Evolutionary conservation across 768 basidiomycete species (phyloP).

Genomic region (Pseudohyphozyma bogoriensis): DNA sequence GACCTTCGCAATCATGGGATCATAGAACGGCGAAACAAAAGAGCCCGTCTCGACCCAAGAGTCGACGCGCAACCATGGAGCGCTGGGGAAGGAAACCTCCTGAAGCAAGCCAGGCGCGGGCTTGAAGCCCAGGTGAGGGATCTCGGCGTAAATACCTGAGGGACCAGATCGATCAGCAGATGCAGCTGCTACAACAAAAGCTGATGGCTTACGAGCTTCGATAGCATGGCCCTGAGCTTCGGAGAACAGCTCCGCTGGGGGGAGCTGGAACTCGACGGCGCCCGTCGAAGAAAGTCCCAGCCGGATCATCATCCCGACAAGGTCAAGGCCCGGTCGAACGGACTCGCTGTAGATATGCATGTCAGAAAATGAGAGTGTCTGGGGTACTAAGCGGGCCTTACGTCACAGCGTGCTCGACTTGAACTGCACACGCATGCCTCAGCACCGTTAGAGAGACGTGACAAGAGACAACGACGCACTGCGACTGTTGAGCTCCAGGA

Average conservation of each 20-base stretch:
- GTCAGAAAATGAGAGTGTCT: too few relatives aligned
- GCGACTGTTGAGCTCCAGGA: slow-evolving; percentile 63
- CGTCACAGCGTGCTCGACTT: slow-evolving; percentile 60
- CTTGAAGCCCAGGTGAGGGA: slow-evolving; percentile 49
- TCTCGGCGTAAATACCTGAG: slow-evolving; percentile 52
- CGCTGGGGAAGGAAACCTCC: slow-evolving; percentile 42
- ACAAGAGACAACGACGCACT: too few relatives aligned
- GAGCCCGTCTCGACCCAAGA: slow-evolving; percentile 47
- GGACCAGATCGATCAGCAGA: too few relatives aligned
- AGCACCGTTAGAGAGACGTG: too few relatives aligned
- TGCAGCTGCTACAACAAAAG: too few relatives aligned
- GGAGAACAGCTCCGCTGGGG: neutral
- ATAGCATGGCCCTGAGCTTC: slow-evolving; percentile 41
- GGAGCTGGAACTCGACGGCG: neutral
- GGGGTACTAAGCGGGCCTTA: too few relatives aligned
- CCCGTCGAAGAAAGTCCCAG: neutral
- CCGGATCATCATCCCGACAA: slow-evolving; percentile 46
- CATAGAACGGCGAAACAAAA: slow-evolving; percentile 42
- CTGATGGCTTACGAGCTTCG: slow-evolving; percentile 41
- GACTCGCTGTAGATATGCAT: slow-evolving; percentile 1
- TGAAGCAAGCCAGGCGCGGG: slow-evolving; percentile 59
- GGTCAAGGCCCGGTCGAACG: slow-evolving; percentile 43
- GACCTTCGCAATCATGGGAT: slow-evolving; percentile 48
- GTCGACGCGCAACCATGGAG: slow-evolving; percentile 33
- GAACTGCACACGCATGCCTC: too few relatives aligned